These are phyloP conservation scores for Sporothrix sp. DNA, from an alignment of 2,329 filamentous ascomycete species.

Conservation along the genomic window DNA sequence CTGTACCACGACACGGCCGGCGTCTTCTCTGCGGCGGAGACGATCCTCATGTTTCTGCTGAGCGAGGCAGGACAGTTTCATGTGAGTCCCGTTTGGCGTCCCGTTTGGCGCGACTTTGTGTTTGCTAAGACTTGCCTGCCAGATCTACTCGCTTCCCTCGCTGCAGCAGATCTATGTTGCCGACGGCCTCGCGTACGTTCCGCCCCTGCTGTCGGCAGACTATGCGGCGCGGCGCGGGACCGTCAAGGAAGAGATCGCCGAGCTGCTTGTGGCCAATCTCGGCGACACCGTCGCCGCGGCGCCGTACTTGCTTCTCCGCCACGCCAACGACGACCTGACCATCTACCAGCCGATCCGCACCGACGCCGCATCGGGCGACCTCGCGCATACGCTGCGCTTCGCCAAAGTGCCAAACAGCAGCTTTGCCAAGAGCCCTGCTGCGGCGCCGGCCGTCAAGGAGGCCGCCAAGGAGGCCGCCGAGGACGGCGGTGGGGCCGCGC, in stretches of 20 bases:
- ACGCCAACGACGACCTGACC: slow-evolving; percentile 69
- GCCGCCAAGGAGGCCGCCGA: slow-evolving; percentile 27
- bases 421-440: slow-evolving; percentile 48
- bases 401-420: slow-evolving; percentile 22
- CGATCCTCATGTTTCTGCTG: slow-evolving; percentile 66
- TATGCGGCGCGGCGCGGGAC: slow-evolving; percentile 60
- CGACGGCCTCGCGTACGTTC: slow-evolving; percentile 68
- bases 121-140: no score
- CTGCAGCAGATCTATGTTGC: slow-evolving; percentile 64
- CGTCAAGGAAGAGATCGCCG: slow-evolving; percentile 62
- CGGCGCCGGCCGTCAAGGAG: slow-evolving; percentile 31
- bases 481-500: no score
- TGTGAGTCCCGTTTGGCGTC: slow-evolving; percentile 38
- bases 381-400: slow-evolving; percentile 5
- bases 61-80: slow-evolving; percentile 64
- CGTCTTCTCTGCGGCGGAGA: slow-evolving; percentile 42
- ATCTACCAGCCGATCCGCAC: slow-evolving; percentile 72
- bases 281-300: slow-evolving; percentile 61
- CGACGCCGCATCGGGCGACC: slow-evolving; percentile 20
- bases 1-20: slow-evolving; percentile 62
- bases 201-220: slow-evolving; percentile 63
- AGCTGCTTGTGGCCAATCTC: slow-evolving; percentile 75
- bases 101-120: background rate
- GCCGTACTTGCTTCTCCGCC: slow-evolving; percentile 75
- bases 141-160: slow-evolving; percentile 71